Conservation (phyloP, 352 stramenopile genomes). For the Phytophthora tentaculata region DNA sequence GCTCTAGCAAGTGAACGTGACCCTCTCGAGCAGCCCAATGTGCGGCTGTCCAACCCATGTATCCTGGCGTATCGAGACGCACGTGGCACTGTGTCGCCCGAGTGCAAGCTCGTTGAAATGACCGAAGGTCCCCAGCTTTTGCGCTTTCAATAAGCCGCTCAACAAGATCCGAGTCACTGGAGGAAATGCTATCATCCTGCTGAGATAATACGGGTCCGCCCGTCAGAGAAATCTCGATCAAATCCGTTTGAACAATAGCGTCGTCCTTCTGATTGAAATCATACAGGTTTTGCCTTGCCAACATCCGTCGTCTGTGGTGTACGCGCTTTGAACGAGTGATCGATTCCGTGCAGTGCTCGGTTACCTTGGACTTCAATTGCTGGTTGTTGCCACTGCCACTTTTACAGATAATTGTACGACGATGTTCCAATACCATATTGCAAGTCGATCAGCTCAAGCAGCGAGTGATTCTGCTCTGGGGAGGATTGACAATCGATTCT, state of each 20-base stretch:
- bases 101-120: constrained; percentile 57
- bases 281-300: constrained; percentile 26
- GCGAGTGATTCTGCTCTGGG: constrained; percentile 15
- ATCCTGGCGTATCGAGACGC: constrained; percentile 57
- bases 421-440: constrained; percentile 35
- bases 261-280: constrained; percentile 28
- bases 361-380: constrained; percentile 12
- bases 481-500: background rate
- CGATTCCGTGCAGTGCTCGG: constrained; percentile 14
- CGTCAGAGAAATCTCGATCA: constrained; percentile 74
- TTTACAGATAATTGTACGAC: constrained; percentile 39
- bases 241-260: constrained; percentile 27
- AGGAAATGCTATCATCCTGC: background rate
- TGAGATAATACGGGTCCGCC: constrained; percentile 7
- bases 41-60: constrained; percentile 79
- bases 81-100: constrained; percentile 47
- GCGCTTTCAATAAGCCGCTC: constrained; percentile 70
- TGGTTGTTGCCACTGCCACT: constrained; percentile 16
- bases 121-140: constrained; percentile 59
- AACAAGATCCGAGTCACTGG: constrained; percentile 52
- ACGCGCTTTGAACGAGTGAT: constrained; percentile 27
- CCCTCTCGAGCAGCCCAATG: constrained; percentile 79
- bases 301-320: constrained; percentile 16
- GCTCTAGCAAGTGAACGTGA: constrained; percentile 69
- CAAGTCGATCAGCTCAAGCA: background rate